A percentile compares a stretch with the other conserved stretches of the same genome.
Evolutionary conservation across 768 basidiomycete genomes (phyloP).

Genomic region (Phallus indusiatus): DNA sequence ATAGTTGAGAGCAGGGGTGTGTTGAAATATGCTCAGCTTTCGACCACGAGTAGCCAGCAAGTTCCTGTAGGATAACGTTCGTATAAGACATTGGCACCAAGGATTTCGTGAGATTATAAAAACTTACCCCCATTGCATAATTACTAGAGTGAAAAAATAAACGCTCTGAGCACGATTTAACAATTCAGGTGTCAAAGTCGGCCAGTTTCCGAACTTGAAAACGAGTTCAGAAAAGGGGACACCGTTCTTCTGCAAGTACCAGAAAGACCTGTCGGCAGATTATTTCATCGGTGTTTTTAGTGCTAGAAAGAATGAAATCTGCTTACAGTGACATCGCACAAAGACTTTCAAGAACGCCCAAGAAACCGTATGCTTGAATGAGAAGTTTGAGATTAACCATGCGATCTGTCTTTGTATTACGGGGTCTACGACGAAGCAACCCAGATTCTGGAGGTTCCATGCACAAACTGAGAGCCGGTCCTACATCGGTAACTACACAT

Average conservation of each 20-base stretch:
- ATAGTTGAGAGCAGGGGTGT: constrained; percentile 38
- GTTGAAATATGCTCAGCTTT: constrained; percentile 45
- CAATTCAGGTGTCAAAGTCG: constrained; percentile 29
- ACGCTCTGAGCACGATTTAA: constrained; percentile 42
- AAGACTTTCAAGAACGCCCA: constrained; percentile 37
- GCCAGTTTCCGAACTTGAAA: constrained; percentile 37
- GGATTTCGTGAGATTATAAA: too few species aligned
- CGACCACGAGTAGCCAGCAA: constrained; percentile 50
- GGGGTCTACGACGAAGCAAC: constrained; percentile 43
- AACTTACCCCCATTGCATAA: constrained; percentile 54
- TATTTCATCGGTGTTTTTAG: too few species aligned
- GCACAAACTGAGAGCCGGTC: constrained; percentile 43
- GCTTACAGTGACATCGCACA: constrained; percentile 40
- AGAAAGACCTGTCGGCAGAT: constrained; percentile 26
- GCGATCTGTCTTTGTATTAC: constrained; percentile 45
- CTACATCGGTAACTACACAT: constrained; percentile 49
- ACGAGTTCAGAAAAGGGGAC: constrained; percentile 38
- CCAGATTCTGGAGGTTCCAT: constrained; percentile 53
- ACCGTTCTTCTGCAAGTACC: constrained; percentile 35
- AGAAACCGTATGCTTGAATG: constrained; percentile 48
- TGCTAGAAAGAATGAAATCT: constrained; percentile 8
- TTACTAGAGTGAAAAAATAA: constrained; percentile 41
- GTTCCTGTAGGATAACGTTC: constrained; percentile 20
- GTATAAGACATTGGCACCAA: not conserved
- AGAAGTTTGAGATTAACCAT: constrained; percentile 45